Percentiles rank a stretch among this genome's conserved stretches.
Conservation (phyloP, 306 rosid species). For the Alnus glutinosa region DNA sequence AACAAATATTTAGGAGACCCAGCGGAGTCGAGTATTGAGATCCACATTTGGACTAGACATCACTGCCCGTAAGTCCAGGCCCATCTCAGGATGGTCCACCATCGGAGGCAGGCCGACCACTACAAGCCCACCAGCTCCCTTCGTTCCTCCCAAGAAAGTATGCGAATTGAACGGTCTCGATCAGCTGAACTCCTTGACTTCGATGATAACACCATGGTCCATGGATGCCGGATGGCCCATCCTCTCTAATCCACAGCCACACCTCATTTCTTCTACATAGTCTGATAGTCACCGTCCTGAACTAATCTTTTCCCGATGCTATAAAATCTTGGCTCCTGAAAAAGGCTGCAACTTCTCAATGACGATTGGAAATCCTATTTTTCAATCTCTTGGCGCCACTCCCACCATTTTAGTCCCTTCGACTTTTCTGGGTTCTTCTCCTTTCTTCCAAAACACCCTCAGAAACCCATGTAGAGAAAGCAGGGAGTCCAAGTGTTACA, state of each 20-base stretch:
- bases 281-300: neutral
- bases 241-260: slow-evolving; percentile 1
- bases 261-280: neutral
- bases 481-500: slow-evolving; percentile 14
- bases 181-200: slow-evolving; percentile 1
- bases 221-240: neutral
- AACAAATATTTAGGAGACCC: no score
- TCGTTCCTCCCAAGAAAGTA: no score
- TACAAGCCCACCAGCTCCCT: no score
- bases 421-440: slow-evolving; percentile 28
- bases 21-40: neutral
- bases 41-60: neutral
- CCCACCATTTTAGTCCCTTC: slow-evolving; percentile 33
- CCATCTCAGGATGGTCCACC: no score
- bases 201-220: neutral
- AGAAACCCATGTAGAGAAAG: slow-evolving; percentile 18
- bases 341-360: neutral
- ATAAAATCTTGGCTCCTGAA: neutral
- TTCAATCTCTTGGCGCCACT: slow-evolving; percentile 34
- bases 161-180: slow-evolving; percentile 6
- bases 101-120: no score
- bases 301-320: neutral
- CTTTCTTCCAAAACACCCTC: slow-evolving; percentile 7
- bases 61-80: neutral
- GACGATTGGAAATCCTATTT: slow-evolving; percentile 21